phyloP scores from a whole-genome alignment of 768 basidiomycete genomes.

The Porpolomopsis calyptriformis region DNA sequence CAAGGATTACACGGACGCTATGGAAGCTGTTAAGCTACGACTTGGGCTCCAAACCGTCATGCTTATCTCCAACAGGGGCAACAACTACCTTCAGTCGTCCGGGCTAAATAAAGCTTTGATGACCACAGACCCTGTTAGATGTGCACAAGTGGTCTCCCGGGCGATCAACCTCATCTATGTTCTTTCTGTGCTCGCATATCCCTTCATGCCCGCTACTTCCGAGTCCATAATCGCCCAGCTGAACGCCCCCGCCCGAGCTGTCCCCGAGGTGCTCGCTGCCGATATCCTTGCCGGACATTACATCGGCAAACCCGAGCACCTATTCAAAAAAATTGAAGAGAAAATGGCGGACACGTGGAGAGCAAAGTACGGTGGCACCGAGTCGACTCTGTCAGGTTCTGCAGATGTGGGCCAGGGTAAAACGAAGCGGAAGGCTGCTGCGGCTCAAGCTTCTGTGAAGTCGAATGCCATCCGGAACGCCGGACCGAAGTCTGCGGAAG shows the following conservation, averaged over 20 bases:
- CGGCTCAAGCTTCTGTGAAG: constrained; percentile 36
- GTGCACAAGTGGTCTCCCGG: constrained; percentile 82
- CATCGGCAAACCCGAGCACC: constrained; percentile 76
- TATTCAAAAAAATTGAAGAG: constrained; percentile 93
- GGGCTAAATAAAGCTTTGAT: constrained; percentile 86
- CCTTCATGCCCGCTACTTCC: constrained; percentile 93
- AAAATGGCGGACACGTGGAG: constrained; percentile 79
- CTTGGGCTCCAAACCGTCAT: constrained; percentile 82
- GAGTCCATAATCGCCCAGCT: constrained; percentile 75
- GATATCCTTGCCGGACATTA: constrained; percentile 84
- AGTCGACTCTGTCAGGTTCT: constrained; percentile 26
- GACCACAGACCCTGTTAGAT: constrained; percentile 68
- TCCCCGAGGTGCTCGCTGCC: constrained; percentile 60
- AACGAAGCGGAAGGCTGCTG: constrained; percentile 47
- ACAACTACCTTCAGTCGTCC: constrained; percentile 88
- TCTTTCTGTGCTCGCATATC: constrained; percentile 75
- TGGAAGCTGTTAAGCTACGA: constrained; percentile 89
- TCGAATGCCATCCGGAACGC: constrained; percentile 28
- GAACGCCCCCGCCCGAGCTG: constrained; percentile 75
- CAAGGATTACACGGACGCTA: constrained; percentile 69
- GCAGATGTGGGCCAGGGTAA: constrained; percentile 35
- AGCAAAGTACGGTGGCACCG: constrained; percentile 63
- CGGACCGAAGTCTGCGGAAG: constrained; percentile 63
- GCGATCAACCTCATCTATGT: constrained; percentile 90
- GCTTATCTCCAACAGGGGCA: constrained; percentile 80